These are phyloP conservation scores for Reticulascus tulasneorum DNA, from an alignment of 2,329 filamentous ascomycete species.

Conservation along the genomic window DNA sequence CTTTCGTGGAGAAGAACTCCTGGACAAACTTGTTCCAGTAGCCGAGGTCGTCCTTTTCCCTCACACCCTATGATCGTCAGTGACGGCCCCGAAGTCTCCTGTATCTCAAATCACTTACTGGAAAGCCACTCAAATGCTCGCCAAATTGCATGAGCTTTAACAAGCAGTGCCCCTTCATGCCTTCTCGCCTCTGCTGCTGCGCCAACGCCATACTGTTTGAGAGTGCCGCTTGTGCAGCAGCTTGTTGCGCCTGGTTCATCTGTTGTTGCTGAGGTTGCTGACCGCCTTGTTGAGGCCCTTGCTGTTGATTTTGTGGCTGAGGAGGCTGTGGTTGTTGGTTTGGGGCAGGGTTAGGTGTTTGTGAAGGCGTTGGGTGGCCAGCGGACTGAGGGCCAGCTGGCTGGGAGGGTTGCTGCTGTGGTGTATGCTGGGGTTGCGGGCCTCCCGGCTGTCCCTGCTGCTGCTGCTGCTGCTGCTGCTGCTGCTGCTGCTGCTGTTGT, in stretches of 20 bases:
- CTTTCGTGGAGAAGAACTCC: constrained; percentile 74
- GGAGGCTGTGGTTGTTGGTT: constrained; percentile 22
- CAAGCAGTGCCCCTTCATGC: constrained; percentile 53
- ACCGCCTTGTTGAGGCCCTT: constrained; percentile 27
- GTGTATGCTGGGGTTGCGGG: constrained; percentile 14
- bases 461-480: constrained; percentile 27
- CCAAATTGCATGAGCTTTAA: constrained; percentile 59
- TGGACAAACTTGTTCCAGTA: constrained; percentile 80
- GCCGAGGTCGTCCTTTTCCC: constrained; percentile 62
- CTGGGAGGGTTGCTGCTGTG: constrained; percentile 14
- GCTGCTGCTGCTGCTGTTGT: constrained; percentile 24
- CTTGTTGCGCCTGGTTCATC: constrained; percentile 18
- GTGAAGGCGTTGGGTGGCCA: constrained; percentile 15
- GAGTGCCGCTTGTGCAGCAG: constrained; percentile 18
- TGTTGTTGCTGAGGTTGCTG: constrained; percentile 27
- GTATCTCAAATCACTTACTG: constrained; percentile 36
- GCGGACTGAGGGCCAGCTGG: constrained; percentile 15
- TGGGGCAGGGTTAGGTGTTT: constrained; percentile 14
- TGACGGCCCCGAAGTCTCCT: neutral
- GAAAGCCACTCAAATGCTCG: constrained; percentile 57
- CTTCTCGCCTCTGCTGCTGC: constrained; percentile 44
- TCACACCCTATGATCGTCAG: constrained; percentile 40
- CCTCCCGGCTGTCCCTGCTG: constrained; percentile 27
- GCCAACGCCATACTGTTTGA: constrained; percentile 27
- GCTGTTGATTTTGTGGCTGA: constrained; percentile 22